Conservation (phyloP, 176 grass and related monocot genomes). For the Rhynchospora breviuscula region DNA sequence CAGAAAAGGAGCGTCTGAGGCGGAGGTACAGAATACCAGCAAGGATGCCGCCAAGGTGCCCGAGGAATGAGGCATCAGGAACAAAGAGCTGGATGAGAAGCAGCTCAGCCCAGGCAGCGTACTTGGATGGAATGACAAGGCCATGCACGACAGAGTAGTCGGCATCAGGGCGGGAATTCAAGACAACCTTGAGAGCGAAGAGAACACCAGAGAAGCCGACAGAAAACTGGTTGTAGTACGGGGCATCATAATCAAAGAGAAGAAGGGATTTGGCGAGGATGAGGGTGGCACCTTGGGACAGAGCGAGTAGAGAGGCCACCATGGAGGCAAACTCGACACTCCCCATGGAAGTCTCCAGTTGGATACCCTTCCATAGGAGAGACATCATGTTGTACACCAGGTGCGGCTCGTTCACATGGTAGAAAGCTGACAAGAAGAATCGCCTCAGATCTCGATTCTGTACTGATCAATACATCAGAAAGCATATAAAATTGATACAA, state of each 20-base stretch:
- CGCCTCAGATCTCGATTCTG: constrained; percentile 68
- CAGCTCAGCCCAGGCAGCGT: constrained; percentile 84
- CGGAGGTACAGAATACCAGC: constrained; percentile 70
- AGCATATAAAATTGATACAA: background rate
- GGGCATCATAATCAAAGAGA: constrained; percentile 34
- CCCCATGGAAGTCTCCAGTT: constrained; percentile 63
- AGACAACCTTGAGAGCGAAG: constrained; percentile 85
- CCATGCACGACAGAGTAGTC: constrained; percentile 54
- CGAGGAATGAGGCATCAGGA: constrained; percentile 66
- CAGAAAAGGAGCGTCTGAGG: constrained; percentile 39
- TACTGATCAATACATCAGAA: constrained; percentile 20
- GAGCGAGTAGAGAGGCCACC: constrained; percentile 53
- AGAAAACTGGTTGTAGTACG: constrained; percentile 55
- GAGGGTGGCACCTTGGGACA: constrained; percentile 75
- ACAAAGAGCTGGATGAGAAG: constrained; percentile 86
- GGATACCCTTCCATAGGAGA: constrained; percentile 91
- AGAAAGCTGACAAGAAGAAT: constrained; percentile 87
- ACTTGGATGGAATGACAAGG: constrained; percentile 66
- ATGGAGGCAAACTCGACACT: constrained; percentile 68
- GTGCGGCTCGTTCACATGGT: constrained; percentile 70
- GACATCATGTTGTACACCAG: constrained; percentile 97
- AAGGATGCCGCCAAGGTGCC: constrained; percentile 81
- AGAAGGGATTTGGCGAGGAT: constrained; percentile 58
- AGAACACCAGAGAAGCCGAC: constrained; percentile 92
- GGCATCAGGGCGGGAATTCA: constrained; percentile 50